Conservation (phyloP, 169 alveolate species). For the Plasmodium ovale region DNA sequence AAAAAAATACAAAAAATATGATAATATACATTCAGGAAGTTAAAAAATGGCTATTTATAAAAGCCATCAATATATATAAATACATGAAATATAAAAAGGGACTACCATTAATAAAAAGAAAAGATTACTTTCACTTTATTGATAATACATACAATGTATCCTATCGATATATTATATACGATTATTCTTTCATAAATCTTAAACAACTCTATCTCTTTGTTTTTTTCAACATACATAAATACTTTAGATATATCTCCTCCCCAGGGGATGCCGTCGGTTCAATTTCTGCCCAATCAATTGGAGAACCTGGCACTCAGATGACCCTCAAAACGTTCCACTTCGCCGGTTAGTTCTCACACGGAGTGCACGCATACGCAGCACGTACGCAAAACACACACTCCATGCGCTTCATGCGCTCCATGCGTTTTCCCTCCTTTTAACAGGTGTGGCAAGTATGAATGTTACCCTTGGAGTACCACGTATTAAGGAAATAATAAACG, state of each 20-base stretch:
- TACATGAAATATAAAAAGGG: conserved; percentile 35
- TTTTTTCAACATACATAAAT: conserved; percentile 92
- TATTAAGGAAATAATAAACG: conserved; percentile 98
- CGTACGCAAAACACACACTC: not conserved
- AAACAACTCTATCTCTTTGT: conserved; percentile 90
- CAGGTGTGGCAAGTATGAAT: conserved; percentile 98
- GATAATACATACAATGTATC: conserved; percentile 24
- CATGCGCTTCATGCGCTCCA: no score
- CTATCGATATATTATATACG: conserved; percentile 25
- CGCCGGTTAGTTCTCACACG: conserved; percentile 90
- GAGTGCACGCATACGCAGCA: no score
- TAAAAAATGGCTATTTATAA: conserved; percentile 55
- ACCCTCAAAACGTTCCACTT: conserved; percentile 99
- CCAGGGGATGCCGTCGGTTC: conserved; percentile 99
- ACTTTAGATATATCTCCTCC: conserved; percentile 91
- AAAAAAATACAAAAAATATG: conserved; percentile 50
- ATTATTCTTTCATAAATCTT: conserved; percentile 79
- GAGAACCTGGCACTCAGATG: conserved; percentile 99
- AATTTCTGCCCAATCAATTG: conserved; percentile 98
- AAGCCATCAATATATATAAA: conserved; percentile 63
- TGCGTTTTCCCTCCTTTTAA: conserved; percentile 9
- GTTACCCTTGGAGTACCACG: conserved; percentile 99
- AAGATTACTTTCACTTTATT: conserved; percentile 26
- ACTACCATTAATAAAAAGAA: conserved; percentile 12
- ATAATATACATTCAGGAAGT: conserved; percentile 59